These are phyloP conservation scores for Rhinocladiella mackenziei DNA, from an alignment of 2,329 filamentous ascomycete genomes.

Conservation along the genomic window DNA sequence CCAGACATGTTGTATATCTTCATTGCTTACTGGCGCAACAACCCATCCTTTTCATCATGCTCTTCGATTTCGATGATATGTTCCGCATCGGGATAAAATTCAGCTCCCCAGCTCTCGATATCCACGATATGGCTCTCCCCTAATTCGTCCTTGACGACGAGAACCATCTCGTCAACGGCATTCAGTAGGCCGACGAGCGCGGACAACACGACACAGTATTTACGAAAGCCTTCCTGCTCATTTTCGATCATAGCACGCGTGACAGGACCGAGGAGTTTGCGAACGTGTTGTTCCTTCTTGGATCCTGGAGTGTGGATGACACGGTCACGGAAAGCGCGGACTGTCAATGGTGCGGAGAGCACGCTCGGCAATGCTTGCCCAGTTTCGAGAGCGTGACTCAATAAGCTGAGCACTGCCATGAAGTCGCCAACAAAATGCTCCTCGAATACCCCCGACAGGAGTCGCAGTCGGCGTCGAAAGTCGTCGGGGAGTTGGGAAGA, in stretches of 20 bases:
- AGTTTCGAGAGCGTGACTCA: conserved; percentile 48
- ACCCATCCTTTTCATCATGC: no score
- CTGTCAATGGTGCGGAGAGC: conserved; percentile 46
- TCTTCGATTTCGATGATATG: no score
- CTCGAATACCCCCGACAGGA: conserved; percentile 40
- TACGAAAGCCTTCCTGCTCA: conserved; percentile 43
- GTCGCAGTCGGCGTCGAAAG: conserved; percentile 41
- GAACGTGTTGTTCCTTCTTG: no score
- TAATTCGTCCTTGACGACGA: conserved; percentile 43
- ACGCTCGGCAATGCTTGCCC: conserved; percentile 48
- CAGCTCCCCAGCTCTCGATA: no score
- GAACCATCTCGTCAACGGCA: conserved; percentile 44
- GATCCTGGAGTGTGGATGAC: no score
- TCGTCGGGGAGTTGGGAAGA: conserved; percentile 34
- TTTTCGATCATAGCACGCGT: conserved; percentile 18
- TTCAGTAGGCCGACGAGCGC: conserved; percentile 45
- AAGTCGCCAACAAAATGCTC: conserved; percentile 47
- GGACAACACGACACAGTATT: conserved; percentile 47
- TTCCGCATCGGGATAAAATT: no score
- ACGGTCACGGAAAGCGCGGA: conserved; percentile 35
- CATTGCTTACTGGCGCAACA: no score
- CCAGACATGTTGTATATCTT: no score
- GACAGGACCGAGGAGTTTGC: not conserved
- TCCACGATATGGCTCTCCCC: conserved; percentile 41
- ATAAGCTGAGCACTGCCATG: conserved; percentile 49